Evolutionary conservation across 371 early-diverging fungal species (phyloP).

Genomic region (Syncephalastrum contaminatum): DNA sequence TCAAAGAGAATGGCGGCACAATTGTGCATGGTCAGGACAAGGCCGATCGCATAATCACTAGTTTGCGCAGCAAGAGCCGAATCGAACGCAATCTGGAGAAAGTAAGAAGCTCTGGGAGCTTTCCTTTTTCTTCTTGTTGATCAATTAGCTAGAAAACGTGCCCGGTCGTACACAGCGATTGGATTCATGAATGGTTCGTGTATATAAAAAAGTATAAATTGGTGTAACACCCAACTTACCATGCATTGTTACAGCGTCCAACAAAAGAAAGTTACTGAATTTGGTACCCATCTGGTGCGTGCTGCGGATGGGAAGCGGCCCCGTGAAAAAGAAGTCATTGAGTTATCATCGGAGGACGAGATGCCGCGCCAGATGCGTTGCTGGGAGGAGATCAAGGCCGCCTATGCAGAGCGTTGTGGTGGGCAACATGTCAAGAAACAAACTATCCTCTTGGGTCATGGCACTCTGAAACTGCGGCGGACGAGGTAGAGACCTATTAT

Average conservation of each 20-base stretch:
- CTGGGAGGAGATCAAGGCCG: conserved; percentile 14
- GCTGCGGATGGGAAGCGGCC: neutral
- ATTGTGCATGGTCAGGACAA: neutral
- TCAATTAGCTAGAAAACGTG: neutral
- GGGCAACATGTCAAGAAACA: conserved; percentile 4
- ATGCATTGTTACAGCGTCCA: neutral
- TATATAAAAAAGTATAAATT: neutral
- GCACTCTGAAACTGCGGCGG: no score
- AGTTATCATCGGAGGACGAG: conserved; percentile 10
- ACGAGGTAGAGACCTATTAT: no score
- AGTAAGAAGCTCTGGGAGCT: neutral
- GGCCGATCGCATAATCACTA: conserved; percentile 11
- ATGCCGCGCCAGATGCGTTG: conserved; percentile 15
- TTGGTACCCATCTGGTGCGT: neutral
- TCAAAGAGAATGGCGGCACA: conserved; percentile 4
- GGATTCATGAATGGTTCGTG: conserved; percentile 11
- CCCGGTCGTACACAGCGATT: conserved; percentile 11
- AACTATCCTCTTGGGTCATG: neutral
- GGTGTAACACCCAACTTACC: neutral
- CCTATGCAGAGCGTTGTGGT: conserved; percentile 3
- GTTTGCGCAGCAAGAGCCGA: conserved; percentile 7
- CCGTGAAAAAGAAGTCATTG: neutral
- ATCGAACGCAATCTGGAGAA: conserved; percentile 10
- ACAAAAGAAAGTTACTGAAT: conserved; percentile 1
- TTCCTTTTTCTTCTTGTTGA: neutral